Base-by-base conservation (phyloP, 371 early-diverging fungal genomes). In the Zancudomyces culisetae region DNA sequence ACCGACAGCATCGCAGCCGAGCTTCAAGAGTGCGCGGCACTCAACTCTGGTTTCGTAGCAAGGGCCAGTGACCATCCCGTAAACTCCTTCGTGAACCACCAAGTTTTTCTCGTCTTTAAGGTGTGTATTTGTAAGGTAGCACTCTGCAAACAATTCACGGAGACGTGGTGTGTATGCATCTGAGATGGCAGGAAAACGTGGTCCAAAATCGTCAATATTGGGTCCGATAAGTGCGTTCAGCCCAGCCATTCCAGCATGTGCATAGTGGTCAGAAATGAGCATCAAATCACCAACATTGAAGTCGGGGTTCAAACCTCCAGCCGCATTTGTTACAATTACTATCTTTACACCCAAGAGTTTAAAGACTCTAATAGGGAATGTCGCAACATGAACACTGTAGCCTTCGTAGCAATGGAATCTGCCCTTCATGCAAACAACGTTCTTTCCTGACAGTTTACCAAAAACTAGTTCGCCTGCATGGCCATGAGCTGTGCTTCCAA, bases 41-140 rank as follows among this genome's bases (percentile, higher is more conserved):
- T 94, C 95, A 2, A 88, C 86, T 54, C 85, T 70, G 21, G 88
- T 85, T 62, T 95, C 95, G 60, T 81, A 92, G n/a, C 74, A 74
- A 18, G 95, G 95, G 0, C 95, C 95, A n/a, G 83, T 67, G 0
- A 90, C 85, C 59, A 80, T 81, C 57, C 69, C 68, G 60, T 89
- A 90, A 27, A 83, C 72, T 52, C 90, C 93, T 64, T 90, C 90
- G 47, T 72, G 70, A 58, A 78, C 46, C 19, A 65, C 60, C 21
- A 65, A 48, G 1, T 54, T 45, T 4, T 46, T 48, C 26, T 56
- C 45, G 41, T 59, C 19, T 10, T 4, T 56, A 55, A 65, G 13
- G n/a, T 61, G 50, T 4, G 22, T 20, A 35, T 55, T 52, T 28
- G 42, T 42, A 45, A 61, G 22, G 35, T 57, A 61, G 46, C 45